phyloP scores from a whole-genome alignment of 306 rosid species.

The Canavalia ensiformis region DNA sequence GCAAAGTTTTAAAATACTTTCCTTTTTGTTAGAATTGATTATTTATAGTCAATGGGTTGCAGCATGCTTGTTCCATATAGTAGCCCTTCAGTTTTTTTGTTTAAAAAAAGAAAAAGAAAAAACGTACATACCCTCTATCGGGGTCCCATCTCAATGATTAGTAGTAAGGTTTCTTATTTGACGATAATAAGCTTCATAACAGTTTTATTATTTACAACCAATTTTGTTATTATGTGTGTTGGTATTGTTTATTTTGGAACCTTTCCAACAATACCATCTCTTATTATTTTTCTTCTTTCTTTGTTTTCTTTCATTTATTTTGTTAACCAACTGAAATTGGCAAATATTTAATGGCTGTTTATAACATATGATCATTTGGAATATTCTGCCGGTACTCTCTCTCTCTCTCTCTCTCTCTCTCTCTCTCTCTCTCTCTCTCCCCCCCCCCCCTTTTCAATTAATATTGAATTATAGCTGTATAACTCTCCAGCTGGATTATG shows the following conservation, averaged over 20 bases:
- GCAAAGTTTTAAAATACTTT: conserved; percentile 6
- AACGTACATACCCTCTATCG: not conserved
- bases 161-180: conserved; percentile 19
- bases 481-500: conserved; percentile 37
- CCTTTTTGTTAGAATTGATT: conserved; percentile 22
- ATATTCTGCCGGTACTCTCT: conserved; percentile 36
- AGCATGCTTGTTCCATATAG: not conserved
- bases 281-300: not conserved
- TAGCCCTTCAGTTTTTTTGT: not conserved
- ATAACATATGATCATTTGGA: conserved; percentile 24
- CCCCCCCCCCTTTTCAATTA: not conserved
- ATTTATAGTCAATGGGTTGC: conserved; percentile 6
- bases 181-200: not conserved
- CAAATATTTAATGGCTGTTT: not conserved
- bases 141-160: conserved; percentile 37
- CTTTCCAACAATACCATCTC: conserved; percentile 30
- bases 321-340: conserved; percentile 13
- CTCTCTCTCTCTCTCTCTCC: not conserved
- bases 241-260: conserved; percentile 39
- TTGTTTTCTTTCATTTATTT: conserved; percentile 18
- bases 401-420: not conserved
- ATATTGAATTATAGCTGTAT: not conserved
- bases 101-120: too few relatives aligned
- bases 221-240: conserved; percentile 19
- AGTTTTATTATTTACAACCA: conserved; percentile 8